A percentile compares a stretch with the other conserved stretches of the same genome.
These are phyloP conservation scores for Debaryomyces sp. DNA, from an alignment of 1,139 yeast genomes.

Conservation along the genomic window DNA sequence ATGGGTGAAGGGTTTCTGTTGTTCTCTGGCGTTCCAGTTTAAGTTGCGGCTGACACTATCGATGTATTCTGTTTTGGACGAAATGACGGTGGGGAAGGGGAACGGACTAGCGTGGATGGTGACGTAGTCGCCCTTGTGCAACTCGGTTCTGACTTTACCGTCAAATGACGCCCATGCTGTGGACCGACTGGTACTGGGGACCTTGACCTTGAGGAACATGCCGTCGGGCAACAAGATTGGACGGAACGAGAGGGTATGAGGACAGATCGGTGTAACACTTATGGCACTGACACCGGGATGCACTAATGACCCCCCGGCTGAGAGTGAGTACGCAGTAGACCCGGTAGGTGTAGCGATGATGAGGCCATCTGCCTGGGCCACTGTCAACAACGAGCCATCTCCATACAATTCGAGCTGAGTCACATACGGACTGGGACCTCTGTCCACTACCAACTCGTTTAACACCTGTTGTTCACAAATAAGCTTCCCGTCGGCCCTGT, in stretches of 20 bases:
- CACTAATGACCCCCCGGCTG: slow-evolving; percentile 89
- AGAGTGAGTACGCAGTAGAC: slow-evolving; percentile 85
- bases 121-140: slow-evolving; percentile 74
- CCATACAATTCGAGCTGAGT: slow-evolving; percentile 84
- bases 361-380: slow-evolving; percentile 89
- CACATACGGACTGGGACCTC: slow-evolving; percentile 89
- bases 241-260: slow-evolving; percentile 85
- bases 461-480: slow-evolving; percentile 78
- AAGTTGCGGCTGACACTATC: slow-evolving; percentile 82
- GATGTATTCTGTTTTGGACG: slow-evolving; percentile 75
- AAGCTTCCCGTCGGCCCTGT: slow-evolving; percentile 56
- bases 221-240: slow-evolving; percentile 88
- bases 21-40: slow-evolving; percentile 85
- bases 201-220: slow-evolving; percentile 74
- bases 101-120: slow-evolving; percentile 76
- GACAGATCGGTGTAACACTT: slow-evolving; percentile 89
- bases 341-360: slow-evolving; percentile 92
- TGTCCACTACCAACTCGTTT: slow-evolving; percentile 80
- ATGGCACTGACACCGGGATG: slow-evolving; percentile 91
- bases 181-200: slow-evolving; percentile 67
- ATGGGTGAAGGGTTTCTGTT: slow-evolving; percentile 71
- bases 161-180: slow-evolving; percentile 94
- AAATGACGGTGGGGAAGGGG: slow-evolving; percentile 84
- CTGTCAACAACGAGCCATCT: slow-evolving; percentile 75
- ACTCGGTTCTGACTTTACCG: slow-evolving; percentile 75